These are phyloP conservation scores for Fomes fomentarius DNA, from an alignment of 1,284 basidiomycete species.

Conservation along the genomic window DNA sequence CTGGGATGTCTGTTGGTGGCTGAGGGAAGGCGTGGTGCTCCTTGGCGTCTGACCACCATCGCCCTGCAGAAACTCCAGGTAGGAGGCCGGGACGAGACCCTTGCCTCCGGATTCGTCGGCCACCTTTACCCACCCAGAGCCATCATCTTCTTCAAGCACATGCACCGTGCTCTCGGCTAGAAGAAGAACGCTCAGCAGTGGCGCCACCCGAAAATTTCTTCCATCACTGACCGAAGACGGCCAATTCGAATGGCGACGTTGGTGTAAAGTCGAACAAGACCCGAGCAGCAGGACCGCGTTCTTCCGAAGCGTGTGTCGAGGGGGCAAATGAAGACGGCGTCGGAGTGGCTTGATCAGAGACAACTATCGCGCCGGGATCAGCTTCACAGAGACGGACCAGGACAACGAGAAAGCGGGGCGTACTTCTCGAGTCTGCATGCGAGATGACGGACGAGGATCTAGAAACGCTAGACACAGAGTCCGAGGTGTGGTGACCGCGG, in stretches of 20 bases:
- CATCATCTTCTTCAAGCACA: slow-evolving; percentile 77
- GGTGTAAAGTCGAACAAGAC: slow-evolving; percentile 75
- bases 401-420: slow-evolving; percentile 2
- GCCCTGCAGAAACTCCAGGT: slow-evolving; percentile 52
- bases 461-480: slow-evolving; percentile 29
- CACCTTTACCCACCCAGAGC: slow-evolving; percentile 87
- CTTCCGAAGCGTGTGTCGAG: slow-evolving; percentile 45
- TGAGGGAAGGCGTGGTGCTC: slow-evolving; percentile 9
- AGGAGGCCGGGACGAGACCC: slow-evolving; percentile 80
- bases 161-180: slow-evolving; percentile 63
- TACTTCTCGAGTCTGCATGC: slow-evolving; percentile 33
- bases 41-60: slow-evolving; percentile 23
- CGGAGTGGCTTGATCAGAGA: slow-evolving; percentile 35
- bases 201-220: slow-evolving; percentile 8
- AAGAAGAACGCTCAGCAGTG: slow-evolving; percentile 18
- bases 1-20: slow-evolving; percentile 38
- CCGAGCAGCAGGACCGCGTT: slow-evolving; percentile 49
- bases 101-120: slow-evolving; percentile 54
- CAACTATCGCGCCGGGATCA: slow-evolving; percentile 8
- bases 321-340: slow-evolving; percentile 60
- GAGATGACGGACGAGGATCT: slow-evolving; percentile 37
- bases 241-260: slow-evolving; percentile 76
- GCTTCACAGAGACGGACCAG: background rate
- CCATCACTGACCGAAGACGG: slow-evolving; percentile 52
- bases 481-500: slow-evolving; percentile 23